Evolutionary conservation across 2,329 filamentous ascomycete species (phyloP), one percentile per base, ranked within the genome.

Genomic region (Aspergillus hortae): DNA sequence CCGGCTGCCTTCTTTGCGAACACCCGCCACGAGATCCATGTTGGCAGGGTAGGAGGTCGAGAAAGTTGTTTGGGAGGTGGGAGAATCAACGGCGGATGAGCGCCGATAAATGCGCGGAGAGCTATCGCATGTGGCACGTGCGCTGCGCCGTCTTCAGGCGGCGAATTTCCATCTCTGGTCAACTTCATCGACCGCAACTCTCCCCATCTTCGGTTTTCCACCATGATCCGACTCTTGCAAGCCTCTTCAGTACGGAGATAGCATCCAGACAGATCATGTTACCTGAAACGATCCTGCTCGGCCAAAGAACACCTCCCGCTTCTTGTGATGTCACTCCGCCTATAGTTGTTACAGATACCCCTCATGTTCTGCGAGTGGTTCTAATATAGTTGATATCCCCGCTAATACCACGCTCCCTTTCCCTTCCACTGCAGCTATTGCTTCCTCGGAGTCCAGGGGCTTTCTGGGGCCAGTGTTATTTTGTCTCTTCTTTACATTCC

Each of bases 1-100:
- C 63, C 90, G 94, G 56, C 81, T 84, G 56, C 84, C 84, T 70
- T 95, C 92, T 75, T 99, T 97, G 66, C 92, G 90, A 56, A 99
- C 88, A 40, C 89, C 90, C 54, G 92, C 89, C 49, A 97, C 84
- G 50, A 99, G 83, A 80, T 99, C 94, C 94, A 99, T 96, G 51
- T 23, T 73, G 42, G 23, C 53, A 19, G 15, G n/a, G 15, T 23
- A n/a, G 44, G 10, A 40, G 17, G 36, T 19, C n/a, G 23, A 38
- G 6, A 27, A 35, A 19, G 30, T 9, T 11, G 32, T 25, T 38
- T 21, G 19, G 9, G 23, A 23, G 21, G 21, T 17, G 21, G 27
- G 27, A 30, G 27, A 30, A 14, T 32, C 38, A 14, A 19, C n/a
- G 12, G 25, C 14, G 14, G 30, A 33, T 30, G 42, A 27, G 32